A percentile compares a stretch with the other conserved stretches of the same genome.
phyloP scores from a whole-genome alignment of 2,329 filamentous ascomycete genomes.

The Sporothrix protearum region DNA sequence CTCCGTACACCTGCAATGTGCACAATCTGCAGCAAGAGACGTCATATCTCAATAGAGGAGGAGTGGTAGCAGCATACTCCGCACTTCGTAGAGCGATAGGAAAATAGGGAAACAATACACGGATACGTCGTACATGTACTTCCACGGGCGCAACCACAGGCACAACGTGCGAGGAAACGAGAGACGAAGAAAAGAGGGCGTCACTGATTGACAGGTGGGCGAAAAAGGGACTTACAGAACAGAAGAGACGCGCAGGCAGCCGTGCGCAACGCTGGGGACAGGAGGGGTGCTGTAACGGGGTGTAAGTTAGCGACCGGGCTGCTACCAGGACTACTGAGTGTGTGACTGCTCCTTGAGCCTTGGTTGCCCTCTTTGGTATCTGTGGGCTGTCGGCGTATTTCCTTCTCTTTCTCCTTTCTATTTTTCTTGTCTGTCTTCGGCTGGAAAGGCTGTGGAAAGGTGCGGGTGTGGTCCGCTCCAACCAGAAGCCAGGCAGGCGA shows the following conservation, averaged over 20 bases:
- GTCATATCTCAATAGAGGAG: not conserved
- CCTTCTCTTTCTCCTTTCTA: not conserved
- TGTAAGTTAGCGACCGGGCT: not conserved
- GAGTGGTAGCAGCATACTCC: not conserved
- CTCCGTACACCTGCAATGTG: not conserved
- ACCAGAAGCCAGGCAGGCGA: not conserved
- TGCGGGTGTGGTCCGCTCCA: slow-evolving; percentile 17
- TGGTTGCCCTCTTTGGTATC: not conserved
- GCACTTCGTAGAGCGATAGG: not conserved
- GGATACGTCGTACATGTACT: not conserved
- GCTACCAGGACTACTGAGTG: not conserved
- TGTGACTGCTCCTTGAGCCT: slow-evolving; percentile 11
- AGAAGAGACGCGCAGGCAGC: slow-evolving; percentile 7
- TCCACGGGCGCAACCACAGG: not conserved
- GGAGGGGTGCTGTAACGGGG: not conserved
- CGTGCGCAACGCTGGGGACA: slow-evolving; percentile 12
- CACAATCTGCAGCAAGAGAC: not conserved
- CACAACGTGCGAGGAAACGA: not conserved
- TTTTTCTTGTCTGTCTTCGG: not conserved
- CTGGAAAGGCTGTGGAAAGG: not conserved
- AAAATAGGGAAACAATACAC: not conserved
- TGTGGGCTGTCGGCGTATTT: not conserved
- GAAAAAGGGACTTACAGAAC: slow-evolving; percentile 7
- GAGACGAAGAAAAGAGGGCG: not conserved
- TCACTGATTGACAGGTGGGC: not conserved